Evolutionary conservation across 208 protist species (phyloP).

Genomic region (Plasmodiophora brassicae): DNA sequence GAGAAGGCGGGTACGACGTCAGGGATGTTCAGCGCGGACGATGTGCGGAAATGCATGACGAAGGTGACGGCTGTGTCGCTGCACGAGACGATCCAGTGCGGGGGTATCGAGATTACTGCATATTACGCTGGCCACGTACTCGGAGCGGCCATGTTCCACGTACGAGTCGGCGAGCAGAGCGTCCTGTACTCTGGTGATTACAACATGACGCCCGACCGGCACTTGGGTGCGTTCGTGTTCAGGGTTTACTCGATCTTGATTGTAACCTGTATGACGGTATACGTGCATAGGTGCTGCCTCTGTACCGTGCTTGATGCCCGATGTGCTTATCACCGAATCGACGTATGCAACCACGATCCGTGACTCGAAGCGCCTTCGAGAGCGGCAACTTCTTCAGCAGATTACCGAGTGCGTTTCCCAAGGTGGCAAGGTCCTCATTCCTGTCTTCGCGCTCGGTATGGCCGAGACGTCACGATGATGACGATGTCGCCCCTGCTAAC

Average conservation of each 20-base stretch:
- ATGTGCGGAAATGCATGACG: conserved; percentile 74
- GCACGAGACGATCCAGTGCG: conserved; percentile 67
- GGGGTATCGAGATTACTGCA: conserved; percentile 65
- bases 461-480: background rate
- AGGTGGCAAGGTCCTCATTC: conserved; percentile 73
- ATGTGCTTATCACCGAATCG: conserved; percentile 82
- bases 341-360: conserved; percentile 80
- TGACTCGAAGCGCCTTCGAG: conserved; percentile 74
- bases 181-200: conserved; percentile 86
- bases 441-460: conserved; percentile 75
- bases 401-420: conserved; percentile 66
- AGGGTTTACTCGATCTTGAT: too few species aligned
- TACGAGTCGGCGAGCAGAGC: conserved; percentile 61
- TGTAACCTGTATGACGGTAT: too few species aligned
- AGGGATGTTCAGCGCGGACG: conserved; percentile 62
- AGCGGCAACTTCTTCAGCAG: conserved; percentile 75
- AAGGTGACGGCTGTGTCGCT: conserved; percentile 66
- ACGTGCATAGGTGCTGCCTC: background rate
- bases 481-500: background rate
- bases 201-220: conserved; percentile 83
- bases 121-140: conserved; percentile 85
- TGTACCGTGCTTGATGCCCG: conserved; percentile 53
- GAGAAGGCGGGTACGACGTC: conserved; percentile 60
- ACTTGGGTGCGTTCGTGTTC: conserved; percentile 64
- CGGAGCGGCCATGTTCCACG: conserved; percentile 71